Evolutionary conservation across 1,284 basidiomycete species (phyloP).

Genomic region (Boletellus sp.): DNA sequence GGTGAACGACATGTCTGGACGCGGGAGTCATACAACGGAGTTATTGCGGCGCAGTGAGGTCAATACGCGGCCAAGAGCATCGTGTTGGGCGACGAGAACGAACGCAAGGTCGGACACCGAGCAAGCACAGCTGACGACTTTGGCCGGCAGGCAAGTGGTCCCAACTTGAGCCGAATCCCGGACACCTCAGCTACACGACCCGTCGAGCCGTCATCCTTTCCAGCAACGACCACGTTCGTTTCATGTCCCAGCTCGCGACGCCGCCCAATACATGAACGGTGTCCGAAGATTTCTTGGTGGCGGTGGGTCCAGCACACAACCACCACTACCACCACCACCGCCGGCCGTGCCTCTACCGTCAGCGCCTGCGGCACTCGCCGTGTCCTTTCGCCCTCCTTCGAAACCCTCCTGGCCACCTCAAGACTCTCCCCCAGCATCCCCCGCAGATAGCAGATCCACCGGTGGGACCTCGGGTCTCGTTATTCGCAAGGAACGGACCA

Average conservation of each 20-base stretch:
- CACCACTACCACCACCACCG: constrained; percentile 18
- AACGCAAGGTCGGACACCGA: constrained; percentile 8
- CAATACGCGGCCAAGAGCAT: constrained; percentile 19
- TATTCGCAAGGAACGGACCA: constrained; percentile 51
- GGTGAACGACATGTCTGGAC: constrained; percentile 82
- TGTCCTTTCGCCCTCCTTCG: constrained; percentile 8
- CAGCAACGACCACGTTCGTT: constrained; percentile 11
- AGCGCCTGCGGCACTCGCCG: constrained; percentile 4
- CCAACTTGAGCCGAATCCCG: neutral
- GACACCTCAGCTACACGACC: neutral
- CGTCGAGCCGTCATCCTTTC: too few species aligned
- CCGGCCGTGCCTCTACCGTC: constrained; percentile 18
- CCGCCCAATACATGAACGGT: constrained; percentile 55
- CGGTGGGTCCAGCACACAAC: constrained; percentile 34
- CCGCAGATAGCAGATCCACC: constrained; percentile 29
- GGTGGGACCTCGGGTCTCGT: constrained; percentile 46
- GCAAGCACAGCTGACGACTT: neutral
- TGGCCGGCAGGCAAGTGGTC: neutral
- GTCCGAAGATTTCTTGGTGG: constrained; percentile 63
- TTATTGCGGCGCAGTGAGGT: constrained; percentile 2
- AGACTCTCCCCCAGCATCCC: constrained; percentile 29
- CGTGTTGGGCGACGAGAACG: constrained; percentile 15
- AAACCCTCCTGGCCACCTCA: constrained; percentile 48
- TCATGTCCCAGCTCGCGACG: constrained; percentile 22
- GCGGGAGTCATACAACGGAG: constrained; percentile 6